Conservation (phyloP, 2,329 filamentous ascomycete genomes). For the Didymella arachidicola region DNA sequence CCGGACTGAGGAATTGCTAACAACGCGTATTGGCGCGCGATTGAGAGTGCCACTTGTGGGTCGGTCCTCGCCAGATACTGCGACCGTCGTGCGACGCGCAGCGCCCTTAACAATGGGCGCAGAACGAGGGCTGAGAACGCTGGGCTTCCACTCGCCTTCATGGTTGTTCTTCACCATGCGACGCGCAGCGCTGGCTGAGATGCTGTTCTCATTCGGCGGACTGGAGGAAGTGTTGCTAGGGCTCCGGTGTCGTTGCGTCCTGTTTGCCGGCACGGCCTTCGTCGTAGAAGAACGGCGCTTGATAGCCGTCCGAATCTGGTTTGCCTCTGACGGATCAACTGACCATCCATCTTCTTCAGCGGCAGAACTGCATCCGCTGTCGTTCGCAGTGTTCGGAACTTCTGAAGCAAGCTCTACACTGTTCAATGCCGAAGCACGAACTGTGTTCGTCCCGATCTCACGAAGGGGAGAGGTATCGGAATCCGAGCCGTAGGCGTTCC, state of each 20-base stretch:
- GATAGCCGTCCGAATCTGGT: conserved; percentile 64
- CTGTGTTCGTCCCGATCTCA: conserved; percentile 55
- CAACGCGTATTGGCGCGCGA: conserved; percentile 44
- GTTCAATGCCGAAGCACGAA: conserved; percentile 61
- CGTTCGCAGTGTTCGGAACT: conserved; percentile 39
- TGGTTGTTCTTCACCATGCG: conserved; percentile 71
- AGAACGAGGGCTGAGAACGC: conserved; percentile 68
- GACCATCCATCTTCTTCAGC: conserved; percentile 62
- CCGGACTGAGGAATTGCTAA: conserved; percentile 41
- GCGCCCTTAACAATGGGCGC: conserved; percentile 65
- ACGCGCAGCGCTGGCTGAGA: conserved; percentile 70
- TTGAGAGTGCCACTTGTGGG: conserved; percentile 37
- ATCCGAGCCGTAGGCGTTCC: conserved; percentile 67
- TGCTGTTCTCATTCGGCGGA: conserved; percentile 64
- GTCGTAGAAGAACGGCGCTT: conserved; percentile 60
- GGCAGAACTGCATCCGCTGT: conserved; percentile 44
- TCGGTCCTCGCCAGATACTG: conserved; percentile 41
- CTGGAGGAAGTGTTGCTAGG: conserved; percentile 59
- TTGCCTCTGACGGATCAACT: conserved; percentile 59
- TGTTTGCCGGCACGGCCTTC: conserved; percentile 51
- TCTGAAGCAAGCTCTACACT: conserved; percentile 56
- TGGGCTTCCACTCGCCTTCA: conserved; percentile 62
- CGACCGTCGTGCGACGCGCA: conserved; percentile 49
- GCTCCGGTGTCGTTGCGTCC: conserved; percentile 62
- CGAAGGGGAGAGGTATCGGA: conserved; percentile 59